Percentiles rank a stretch among this genome's conserved stretches.
These are phyloP conservation scores for Bipolaris zeicola DNA, from an alignment of 2,329 filamentous ascomycete species.

Conservation along the genomic window DNA sequence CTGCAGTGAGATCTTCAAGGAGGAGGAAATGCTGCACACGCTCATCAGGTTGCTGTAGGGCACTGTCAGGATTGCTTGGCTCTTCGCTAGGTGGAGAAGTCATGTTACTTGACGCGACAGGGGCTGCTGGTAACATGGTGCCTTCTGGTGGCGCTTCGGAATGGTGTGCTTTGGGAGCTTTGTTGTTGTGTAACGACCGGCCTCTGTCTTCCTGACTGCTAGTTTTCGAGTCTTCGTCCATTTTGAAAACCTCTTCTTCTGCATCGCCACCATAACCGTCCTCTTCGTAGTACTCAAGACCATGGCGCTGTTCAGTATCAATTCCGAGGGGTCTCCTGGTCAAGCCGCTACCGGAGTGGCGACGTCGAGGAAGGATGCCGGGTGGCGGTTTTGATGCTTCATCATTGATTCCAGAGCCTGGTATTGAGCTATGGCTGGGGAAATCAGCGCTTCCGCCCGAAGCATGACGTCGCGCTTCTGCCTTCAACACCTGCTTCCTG, in stretches of 20 bases:
- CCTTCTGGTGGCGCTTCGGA: constrained; percentile 19
- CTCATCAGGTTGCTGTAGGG: constrained; percentile 54
- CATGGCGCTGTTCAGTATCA: constrained; percentile 66
- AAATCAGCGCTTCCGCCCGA: constrained; percentile 24
- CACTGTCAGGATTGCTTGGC: constrained; percentile 52
- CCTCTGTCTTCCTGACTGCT: constrained; percentile 10
- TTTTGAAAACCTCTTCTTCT: constrained; percentile 71
- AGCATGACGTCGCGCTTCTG: constrained; percentile 47
- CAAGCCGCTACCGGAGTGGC: constrained; percentile 87
- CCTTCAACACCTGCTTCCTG: constrained; percentile 51
- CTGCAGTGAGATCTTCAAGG: constrained; percentile 91
- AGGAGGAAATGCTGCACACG: constrained; percentile 92
- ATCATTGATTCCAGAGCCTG: constrained; percentile 11
- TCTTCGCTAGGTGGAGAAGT: constrained; percentile 16
- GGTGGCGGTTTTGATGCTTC: constrained; percentile 39
- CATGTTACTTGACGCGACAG: constrained; percentile 27
- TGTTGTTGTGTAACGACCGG: constrained; percentile 3
- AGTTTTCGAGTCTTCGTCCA: constrained; percentile 60
- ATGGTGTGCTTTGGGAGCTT: background rate
- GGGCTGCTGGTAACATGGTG: constrained; percentile 45
- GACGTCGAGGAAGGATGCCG: constrained; percentile 57
- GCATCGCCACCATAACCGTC: constrained; percentile 83
- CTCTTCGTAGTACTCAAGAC: constrained; percentile 89
- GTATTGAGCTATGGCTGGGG: constrained; percentile 15
- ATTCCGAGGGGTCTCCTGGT: constrained; percentile 74